Evolutionary conservation across 192 early-diverging fungal species (phyloP).

Genomic region (Coemansia sp.): DNA sequence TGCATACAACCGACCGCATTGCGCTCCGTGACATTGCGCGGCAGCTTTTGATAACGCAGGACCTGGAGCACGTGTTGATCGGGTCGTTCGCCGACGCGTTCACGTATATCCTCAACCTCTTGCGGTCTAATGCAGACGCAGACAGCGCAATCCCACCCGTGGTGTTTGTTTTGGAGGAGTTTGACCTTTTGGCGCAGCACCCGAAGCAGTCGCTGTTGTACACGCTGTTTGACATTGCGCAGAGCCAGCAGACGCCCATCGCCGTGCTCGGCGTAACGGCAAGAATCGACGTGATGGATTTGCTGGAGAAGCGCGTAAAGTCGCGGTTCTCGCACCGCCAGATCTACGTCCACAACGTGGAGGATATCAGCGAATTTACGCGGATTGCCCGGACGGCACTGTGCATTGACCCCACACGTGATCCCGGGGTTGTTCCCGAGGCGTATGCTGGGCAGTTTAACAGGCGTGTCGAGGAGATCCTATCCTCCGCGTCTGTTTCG

Average conservation of each 20-base stretch:
- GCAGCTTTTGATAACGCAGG: slow-evolving; percentile 68
- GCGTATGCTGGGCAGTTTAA: slow-evolving; percentile 53
- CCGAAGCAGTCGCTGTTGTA: slow-evolving; percentile 93
- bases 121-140: slow-evolving; percentile 10
- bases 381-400: slow-evolving; percentile 58
- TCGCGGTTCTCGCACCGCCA: slow-evolving; percentile 90
- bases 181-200: slow-evolving; percentile 89
- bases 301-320: slow-evolving; percentile 93
- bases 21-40: slow-evolving; percentile 82
- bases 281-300: slow-evolving; percentile 74
- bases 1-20: slow-evolving; percentile 77
- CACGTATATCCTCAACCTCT: slow-evolving; percentile 35
- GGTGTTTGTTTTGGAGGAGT: slow-evolving; percentile 89
- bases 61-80: slow-evolving; percentile 47
- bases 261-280: slow-evolving; percentile 84
- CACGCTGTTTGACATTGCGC: slow-evolving; percentile 89
- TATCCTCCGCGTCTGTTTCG: slow-evolving; percentile 10
- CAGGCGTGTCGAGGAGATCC: slow-evolving; percentile 20
- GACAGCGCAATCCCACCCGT: slow-evolving; percentile 36
- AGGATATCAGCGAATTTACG: slow-evolving; percentile 57
- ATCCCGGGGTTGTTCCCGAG: slow-evolving; percentile 5
- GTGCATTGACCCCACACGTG: slow-evolving; percentile 10
- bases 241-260: slow-evolving; percentile 79
- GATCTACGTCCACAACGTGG: slow-evolving; percentile 65
- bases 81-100: slow-evolving; percentile 40